Conservation (phyloP, 257 asterid species). For the Forsythia viridissima region DNA sequence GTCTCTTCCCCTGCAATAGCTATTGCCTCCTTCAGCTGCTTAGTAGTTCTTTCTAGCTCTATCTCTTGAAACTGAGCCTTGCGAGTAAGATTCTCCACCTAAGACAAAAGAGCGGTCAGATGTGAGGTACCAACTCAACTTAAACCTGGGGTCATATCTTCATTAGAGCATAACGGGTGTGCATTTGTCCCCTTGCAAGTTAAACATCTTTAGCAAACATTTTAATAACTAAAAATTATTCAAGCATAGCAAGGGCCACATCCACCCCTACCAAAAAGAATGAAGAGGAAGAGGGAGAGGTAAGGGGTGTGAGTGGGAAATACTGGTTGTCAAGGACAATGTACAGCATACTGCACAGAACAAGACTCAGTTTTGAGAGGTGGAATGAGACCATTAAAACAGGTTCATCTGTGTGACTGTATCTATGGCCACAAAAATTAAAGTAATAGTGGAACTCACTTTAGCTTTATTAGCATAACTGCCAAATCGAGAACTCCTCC, state of each 20-base stretch:
- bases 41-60: slow-evolving; percentile 81
- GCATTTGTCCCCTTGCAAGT: slow-evolving; percentile 12
- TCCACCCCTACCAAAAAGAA: slow-evolving; percentile 17
- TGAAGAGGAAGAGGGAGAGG: slow-evolving; percentile 9
- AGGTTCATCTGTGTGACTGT: slow-evolving; percentile 14
- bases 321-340: not conserved
- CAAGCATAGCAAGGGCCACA: not conserved
- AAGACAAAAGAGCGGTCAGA: slow-evolving; percentile 25
- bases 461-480: not conserved
- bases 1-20: slow-evolving; percentile 92
- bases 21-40: slow-evolving; percentile 87
- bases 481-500: not conserved
- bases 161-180: slow-evolving; percentile 12
- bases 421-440: slow-evolving; percentile 10
- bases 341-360: not conserved
- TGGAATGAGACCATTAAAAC: slow-evolving; percentile 7
- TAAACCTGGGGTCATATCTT: slow-evolving; percentile 17
- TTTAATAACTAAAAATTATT: slow-evolving; percentile 11
- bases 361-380: slow-evolving; percentile 3
- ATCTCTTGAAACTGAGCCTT: slow-evolving; percentile 84
- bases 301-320: slow-evolving; percentile 13
- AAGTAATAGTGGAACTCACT: not conserved
- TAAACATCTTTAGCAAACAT: slow-evolving; percentile 2
- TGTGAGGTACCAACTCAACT: slow-evolving; percentile 4
- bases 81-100: slow-evolving; percentile 82